These are phyloP conservation scores for Iris pallida DNA, from an alignment of 116 monocot genomes.

Conservation along the genomic window DNA sequence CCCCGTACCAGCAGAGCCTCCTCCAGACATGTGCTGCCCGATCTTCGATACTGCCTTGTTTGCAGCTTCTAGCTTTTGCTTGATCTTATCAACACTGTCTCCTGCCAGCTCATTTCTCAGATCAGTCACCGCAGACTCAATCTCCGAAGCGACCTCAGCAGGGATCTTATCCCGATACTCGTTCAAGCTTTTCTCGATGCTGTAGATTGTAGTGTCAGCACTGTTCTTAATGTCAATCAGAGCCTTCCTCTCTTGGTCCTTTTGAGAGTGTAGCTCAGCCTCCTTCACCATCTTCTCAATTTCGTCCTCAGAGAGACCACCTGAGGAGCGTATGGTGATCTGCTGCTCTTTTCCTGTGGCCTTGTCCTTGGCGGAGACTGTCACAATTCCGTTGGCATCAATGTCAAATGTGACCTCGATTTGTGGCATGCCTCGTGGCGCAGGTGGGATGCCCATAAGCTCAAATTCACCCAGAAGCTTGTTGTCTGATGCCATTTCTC, in stretches of 20 bases:
- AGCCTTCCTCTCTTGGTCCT: constrained; percentile 43
- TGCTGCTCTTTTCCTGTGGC: constrained; percentile 46
- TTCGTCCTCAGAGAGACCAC: constrained; percentile 44
- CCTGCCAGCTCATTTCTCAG: constrained; percentile 29
- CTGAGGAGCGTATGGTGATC: constrained; percentile 49
- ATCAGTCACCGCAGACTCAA: constrained; percentile 37
- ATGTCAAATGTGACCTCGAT: constrained; percentile 56
- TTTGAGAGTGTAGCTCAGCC: constrained; percentile 43
- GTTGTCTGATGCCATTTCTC: constrained; percentile 52
- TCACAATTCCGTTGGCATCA: constrained; percentile 49
- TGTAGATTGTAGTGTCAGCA: constrained; percentile 45
- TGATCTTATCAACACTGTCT: constrained; percentile 32
- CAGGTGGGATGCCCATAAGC: constrained; percentile 46
- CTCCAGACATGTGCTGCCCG: constrained; percentile 44
- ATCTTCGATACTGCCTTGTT: constrained; percentile 55
- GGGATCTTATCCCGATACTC: constrained; percentile 53
- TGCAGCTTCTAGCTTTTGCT: constrained; percentile 35
- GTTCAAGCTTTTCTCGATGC: constrained; percentile 48
- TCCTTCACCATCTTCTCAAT: constrained; percentile 57
- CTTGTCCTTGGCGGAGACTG: constrained; percentile 51
- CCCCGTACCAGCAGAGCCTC: constrained; percentile 7
- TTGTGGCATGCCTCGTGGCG: constrained; percentile 40
- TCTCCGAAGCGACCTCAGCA: constrained; percentile 36
- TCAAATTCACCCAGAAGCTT: constrained; percentile 51
- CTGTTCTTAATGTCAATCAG: constrained; percentile 44